A percentile compares a stretch with the other conserved stretches of the same genome.
These are phyloP conservation scores for Diversispora eburnea DNA, from an alignment of 192 early-diverging fungal species.

Conservation along the genomic window DNA sequence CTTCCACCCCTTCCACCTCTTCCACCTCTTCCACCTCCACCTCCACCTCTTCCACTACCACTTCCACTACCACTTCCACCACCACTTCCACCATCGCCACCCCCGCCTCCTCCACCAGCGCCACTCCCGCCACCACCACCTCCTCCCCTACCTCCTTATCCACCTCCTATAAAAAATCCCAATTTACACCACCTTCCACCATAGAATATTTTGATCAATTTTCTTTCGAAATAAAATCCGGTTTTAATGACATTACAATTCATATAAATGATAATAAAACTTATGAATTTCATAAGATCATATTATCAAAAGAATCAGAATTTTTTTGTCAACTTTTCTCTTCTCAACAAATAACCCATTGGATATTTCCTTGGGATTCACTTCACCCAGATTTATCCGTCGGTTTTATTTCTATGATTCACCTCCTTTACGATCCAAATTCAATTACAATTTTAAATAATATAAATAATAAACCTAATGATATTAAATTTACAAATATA, in stretches of 20 bases:
- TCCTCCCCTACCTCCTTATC: background rate
- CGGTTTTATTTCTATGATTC: background rate
- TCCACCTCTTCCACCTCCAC: background rate
- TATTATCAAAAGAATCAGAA: background rate
- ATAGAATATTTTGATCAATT: background rate
- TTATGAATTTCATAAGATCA: background rate
- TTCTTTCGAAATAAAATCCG: background rate
- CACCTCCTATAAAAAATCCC: background rate
- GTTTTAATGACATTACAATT: background rate
- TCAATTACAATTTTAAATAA: too few relatives aligned
- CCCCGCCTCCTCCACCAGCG: background rate
- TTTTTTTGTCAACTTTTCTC: background rate
- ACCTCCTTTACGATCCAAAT: too few relatives aligned
- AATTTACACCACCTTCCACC: background rate
- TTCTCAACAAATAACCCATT: background rate
- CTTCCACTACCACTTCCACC: too few relatives aligned
- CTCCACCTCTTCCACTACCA: background rate
- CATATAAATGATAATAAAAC: background rate
- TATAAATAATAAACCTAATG: too few relatives aligned
- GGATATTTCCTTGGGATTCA: background rate
- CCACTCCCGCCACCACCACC: background rate
- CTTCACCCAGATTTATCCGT: background rate
- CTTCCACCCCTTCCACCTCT: background rate
- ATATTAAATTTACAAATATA: too few relatives aligned
- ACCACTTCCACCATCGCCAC: background rate